phyloP scores from a whole-genome alignment of 2,329 filamentous ascomycete species.

The Diaporthe citriasiana region DNA sequence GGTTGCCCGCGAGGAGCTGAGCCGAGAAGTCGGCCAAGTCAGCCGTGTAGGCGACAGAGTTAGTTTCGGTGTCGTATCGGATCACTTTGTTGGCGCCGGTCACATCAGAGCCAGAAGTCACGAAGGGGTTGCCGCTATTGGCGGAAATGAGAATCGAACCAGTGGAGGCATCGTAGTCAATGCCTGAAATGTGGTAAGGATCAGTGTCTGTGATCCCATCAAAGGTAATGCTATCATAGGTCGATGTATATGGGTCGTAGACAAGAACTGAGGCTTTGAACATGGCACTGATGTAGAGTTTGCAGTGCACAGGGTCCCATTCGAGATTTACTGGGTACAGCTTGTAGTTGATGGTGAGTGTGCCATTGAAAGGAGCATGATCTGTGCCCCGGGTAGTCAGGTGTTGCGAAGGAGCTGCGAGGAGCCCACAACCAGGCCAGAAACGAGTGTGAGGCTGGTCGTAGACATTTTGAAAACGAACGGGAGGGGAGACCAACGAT shows the following conservation, averaged over 20 bases:
- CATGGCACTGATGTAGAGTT: neutral
- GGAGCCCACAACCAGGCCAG: neutral
- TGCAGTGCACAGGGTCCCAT: slow-evolving; percentile 12
- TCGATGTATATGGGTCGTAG: slow-evolving; percentile 5
- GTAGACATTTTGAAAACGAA: neutral
- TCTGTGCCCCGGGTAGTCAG: neutral
- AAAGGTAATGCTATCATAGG: neutral
- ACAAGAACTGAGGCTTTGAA: neutral
- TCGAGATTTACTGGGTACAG: neutral
- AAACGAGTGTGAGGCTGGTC: neutral
- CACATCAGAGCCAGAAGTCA: slow-evolving; percentile 5
- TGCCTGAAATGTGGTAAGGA: neutral
- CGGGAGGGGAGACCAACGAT: neutral
- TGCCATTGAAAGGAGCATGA: neutral
- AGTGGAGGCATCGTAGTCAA: slow-evolving; percentile 8
- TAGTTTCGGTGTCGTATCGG: neutral
- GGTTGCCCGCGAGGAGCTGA: neutral
- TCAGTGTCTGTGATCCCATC: slow-evolving; percentile 7
- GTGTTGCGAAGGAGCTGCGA: neutral
- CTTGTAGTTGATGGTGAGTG: slow-evolving; percentile 10
- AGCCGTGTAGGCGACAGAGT: neutral
- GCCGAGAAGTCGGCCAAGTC: slow-evolving; percentile 6
- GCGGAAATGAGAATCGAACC: neutral
- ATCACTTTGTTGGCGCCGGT: slow-evolving; percentile 1
- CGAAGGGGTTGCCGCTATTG: slow-evolving; percentile 6